Base-by-base conservation (phyloP, 2,329 filamentous ascomycete species). In the Alternaria sp. region DNA sequence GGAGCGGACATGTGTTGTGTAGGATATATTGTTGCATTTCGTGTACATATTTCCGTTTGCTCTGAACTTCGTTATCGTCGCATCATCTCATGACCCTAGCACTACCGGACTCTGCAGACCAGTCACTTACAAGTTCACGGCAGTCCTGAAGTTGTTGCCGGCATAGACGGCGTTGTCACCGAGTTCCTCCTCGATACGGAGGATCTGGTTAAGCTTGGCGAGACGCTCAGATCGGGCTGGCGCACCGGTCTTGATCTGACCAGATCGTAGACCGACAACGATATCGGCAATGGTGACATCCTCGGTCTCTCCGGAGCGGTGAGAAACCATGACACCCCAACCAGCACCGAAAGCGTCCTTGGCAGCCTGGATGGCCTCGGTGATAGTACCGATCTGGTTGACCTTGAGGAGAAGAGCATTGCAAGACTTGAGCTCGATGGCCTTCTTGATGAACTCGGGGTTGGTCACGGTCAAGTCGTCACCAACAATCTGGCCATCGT, bases 271-370 rank as follows among this genome's bases (percentile, higher is more conserved):
- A 86, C 96, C 96, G 75, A 99, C 96, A 71, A 94, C 93, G 75
- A 99, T 96, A 82, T 99, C 96, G 75, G 96, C 91, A 82, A 99
- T 99, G 84, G 96, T 99, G 77, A 99, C 96, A 86, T 99, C 96
- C 86, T 98, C 96, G 65, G 96, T 99, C 91, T 99, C 96, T 83
- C 96, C 96, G 68, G 96, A 99, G 77, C 96, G 91, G 89, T 99
- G 96, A 72, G 96, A 98, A 71, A 99, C 96, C 96, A 99, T 98
- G 86, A 99, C 94, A 82, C 95, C 95, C 96, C 96, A 99, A 82
- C 89, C 90, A 76, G 93, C 95, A 74, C 91, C 74, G 82, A 96
- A 98, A 55, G 95, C 96, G 86, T 98, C 96, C 89, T 98, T 97
- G 83, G 96, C 95, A 60, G 96, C 96, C 87, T 98, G 94, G 86